These are phyloP conservation scores for Phanerochaete sordida DNA, from an alignment of 768 basidiomycete genomes.

Conservation along the genomic window DNA sequence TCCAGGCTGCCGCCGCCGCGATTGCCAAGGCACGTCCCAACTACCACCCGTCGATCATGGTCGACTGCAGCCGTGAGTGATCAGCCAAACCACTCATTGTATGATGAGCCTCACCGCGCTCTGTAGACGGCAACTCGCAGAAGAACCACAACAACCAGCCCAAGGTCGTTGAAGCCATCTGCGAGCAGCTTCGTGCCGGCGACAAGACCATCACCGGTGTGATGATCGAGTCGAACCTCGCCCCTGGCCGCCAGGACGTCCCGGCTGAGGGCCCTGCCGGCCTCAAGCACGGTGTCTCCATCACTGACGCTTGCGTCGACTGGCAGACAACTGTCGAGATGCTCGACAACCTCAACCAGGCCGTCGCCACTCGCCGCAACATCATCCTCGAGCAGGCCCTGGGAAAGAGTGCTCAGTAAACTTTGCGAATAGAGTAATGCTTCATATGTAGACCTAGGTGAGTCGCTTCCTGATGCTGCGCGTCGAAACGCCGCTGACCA, in stretches of 20 bases:
- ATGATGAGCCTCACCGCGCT: not conserved
- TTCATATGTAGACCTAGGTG: not conserved
- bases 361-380: constrained; percentile 43
- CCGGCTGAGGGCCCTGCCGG: constrained; percentile 60
- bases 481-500: no score
- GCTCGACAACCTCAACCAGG: constrained; percentile 67
- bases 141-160: constrained; percentile 95
- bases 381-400: no score
- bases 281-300: constrained; percentile 79
- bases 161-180: constrained; percentile 68
- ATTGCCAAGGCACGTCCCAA: constrained; percentile 61
- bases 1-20: constrained; percentile 55
- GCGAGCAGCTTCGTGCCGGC: constrained; percentile 70
- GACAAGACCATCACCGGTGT: constrained; percentile 81
- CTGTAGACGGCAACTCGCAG: constrained; percentile 86
- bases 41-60: constrained; percentile 70
- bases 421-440: not conserved
- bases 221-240: constrained; percentile 96
- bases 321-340: constrained; percentile 78
- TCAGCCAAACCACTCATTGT: no score
- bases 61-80: constrained; percentile 76
- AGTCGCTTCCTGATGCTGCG: not conserved
- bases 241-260: constrained; percentile 87
- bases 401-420: no score
- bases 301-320: constrained; percentile 90